Evolutionary conservation across 2,329 filamentous ascomycete genomes (phyloP).

Genomic region (Aspergillus bombycis): DNA sequence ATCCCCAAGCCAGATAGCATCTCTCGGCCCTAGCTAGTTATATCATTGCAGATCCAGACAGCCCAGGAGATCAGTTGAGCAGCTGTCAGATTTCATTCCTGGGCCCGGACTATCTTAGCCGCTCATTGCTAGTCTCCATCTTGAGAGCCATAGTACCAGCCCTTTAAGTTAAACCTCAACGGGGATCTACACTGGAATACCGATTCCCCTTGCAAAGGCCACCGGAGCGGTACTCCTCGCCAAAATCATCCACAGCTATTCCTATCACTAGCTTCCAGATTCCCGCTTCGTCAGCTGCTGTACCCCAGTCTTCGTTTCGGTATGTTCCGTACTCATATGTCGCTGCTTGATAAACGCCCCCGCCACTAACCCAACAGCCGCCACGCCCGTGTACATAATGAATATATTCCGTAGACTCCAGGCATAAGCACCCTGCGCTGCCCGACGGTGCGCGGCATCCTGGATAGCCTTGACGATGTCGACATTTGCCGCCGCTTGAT

Average conservation of each 20-base stretch:
- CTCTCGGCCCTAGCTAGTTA: too few species aligned
- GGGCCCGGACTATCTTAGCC: too few species aligned
- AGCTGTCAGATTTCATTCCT: too few species aligned
- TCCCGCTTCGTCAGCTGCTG: not conserved
- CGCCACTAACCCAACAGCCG: conserved; percentile 45
- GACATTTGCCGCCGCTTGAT: conserved; percentile 51
- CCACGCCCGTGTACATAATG: conserved; percentile 51
- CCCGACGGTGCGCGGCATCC: conserved; percentile 39
- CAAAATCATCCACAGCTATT: not conserved
- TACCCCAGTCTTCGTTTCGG: conserved; percentile 54
- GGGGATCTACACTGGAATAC: not conserved
- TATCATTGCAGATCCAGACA: too few species aligned
- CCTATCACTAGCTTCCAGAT: not conserved
- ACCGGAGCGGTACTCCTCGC: not conserved
- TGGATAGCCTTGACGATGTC: conserved; percentile 44
- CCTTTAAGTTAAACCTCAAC: not conserved
- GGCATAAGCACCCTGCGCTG: conserved; percentile 49
- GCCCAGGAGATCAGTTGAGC: too few species aligned
- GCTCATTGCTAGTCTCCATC: not conserved
- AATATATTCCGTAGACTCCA: conserved; percentile 54
- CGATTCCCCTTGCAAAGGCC: not conserved
- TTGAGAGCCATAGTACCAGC: not conserved
- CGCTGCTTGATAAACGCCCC: conserved; percentile 50
- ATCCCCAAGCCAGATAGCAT: too few species aligned
- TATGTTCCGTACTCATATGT: conserved; percentile 53